These are phyloP conservation scores for Zygotorulaspora chibaensis DNA, from an alignment of 805 yeast genomes.

Conservation along the genomic window DNA sequence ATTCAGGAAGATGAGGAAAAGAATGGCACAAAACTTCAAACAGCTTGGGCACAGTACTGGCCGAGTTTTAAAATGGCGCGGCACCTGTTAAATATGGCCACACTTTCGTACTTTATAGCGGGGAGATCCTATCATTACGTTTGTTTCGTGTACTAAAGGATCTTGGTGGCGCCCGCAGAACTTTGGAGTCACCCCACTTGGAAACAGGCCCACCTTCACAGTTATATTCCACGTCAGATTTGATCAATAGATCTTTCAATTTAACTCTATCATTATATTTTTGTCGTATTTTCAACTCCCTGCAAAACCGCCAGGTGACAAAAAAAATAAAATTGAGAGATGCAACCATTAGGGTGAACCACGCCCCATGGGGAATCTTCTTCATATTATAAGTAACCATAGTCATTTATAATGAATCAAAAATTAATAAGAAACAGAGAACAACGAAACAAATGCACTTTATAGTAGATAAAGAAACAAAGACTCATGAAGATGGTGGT, in stretches of 20 bases:
- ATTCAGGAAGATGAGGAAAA: conserved; percentile 43
- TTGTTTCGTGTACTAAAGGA: neutral
- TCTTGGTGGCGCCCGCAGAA: neutral
- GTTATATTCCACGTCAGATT: conserved; percentile 70
- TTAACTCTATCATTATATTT: conserved; percentile 37
- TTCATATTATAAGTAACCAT: conserved; percentile 46
- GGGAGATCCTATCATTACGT: neutral
- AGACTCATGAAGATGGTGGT: conserved; percentile 46
- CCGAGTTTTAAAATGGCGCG: conserved; percentile 1
- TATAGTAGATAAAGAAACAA: conserved; percentile 45
- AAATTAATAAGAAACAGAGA: conserved; percentile 36
- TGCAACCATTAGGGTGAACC: conserved; percentile 53
- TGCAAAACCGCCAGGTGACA: conserved; percentile 46
- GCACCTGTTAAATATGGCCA: conserved; percentile 2
- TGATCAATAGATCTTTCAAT: conserved; percentile 37
- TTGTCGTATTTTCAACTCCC: conserved; percentile 39
- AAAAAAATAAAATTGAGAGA: conserved; percentile 38
- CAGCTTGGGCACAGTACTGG: conserved; percentile 3
- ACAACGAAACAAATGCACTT: conserved; percentile 37
- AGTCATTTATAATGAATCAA: conserved; percentile 45
- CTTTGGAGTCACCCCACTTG: neutral
- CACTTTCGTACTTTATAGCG: neutral
- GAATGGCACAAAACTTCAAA: conserved; percentile 18
- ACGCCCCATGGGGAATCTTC: conserved; percentile 56
- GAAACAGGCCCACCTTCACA: conserved; percentile 36